Conservation (phyloP, 2,329 filamentous ascomycete species). For the Balansia obtecta region DNA sequence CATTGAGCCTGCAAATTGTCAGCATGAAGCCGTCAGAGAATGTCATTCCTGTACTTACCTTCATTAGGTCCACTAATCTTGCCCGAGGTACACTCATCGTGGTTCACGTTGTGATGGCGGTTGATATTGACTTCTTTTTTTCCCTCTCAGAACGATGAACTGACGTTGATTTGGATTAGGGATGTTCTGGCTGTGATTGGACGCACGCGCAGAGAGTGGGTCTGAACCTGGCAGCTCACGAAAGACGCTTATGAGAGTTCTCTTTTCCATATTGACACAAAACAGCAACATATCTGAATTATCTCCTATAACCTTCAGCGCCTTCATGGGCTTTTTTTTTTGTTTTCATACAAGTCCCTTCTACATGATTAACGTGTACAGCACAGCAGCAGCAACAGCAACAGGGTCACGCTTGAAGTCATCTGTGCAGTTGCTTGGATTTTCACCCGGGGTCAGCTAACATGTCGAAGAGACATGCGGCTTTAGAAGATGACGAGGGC, state of each 20-base stretch:
- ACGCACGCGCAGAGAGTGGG: background rate
- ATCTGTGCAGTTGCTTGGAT: too few species aligned
- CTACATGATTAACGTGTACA: too few species aligned
- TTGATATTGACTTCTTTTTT: background rate
- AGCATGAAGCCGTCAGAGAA: conserved; percentile 8
- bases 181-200: conserved; percentile 6
- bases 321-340: too few species aligned
- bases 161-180: background rate
- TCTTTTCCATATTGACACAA: too few species aligned
- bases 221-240: background rate
- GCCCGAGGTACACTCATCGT: conserved; percentile 52
- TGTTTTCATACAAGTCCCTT: too few species aligned
- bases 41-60: conserved; percentile 38
- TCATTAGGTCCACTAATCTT: conserved; percentile 60
- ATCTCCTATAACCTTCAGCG: too few species aligned
- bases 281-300: too few species aligned
- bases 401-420: too few species aligned
- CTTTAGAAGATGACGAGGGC: background rate
- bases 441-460: background rate
- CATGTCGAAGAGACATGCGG: conserved; percentile 4
- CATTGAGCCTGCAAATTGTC: conserved; percentile 58
- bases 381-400: too few species aligned
- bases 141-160: background rate
- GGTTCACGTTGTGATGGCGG: conserved; percentile 18
- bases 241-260: background rate